These are phyloP conservation scores for Pisolithus orientalis DNA, from an alignment of 768 basidiomycete genomes.

Conservation along the genomic window DNA sequence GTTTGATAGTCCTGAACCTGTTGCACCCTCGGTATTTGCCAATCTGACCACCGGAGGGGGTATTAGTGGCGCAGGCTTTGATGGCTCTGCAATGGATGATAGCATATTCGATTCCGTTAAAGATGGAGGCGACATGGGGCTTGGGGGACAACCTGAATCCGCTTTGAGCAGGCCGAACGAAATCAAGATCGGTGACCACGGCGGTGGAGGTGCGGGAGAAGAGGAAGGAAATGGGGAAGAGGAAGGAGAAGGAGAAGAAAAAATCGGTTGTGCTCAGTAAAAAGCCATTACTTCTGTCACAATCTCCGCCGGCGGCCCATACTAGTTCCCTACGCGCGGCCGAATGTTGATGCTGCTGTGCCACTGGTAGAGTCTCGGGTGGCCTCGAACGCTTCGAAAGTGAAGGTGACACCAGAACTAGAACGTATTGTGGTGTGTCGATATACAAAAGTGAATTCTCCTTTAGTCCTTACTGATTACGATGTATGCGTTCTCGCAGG, in stretches of 20 bases:
- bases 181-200: neutral
- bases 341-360: conserved; percentile 4
- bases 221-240: conserved; percentile 8
- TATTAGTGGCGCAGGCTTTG: conserved; percentile 4
- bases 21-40: conserved; percentile 25
- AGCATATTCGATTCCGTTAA: conserved; percentile 7
- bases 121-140: conserved; percentile 9
- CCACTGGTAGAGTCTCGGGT: conserved; percentile 4
- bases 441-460: neutral
- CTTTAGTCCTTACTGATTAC: neutral
- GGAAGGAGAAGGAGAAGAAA: conserved; percentile 27
- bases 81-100: neutral
- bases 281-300: neutral
- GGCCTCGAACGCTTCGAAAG: conserved; percentile 27
- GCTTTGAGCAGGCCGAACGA: neutral
- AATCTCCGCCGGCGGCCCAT: neutral
- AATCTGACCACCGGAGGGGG: conserved; percentile 12
- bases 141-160: conserved; percentile 6
- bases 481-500: conserved; percentile 28
- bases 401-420: conserved; percentile 54
- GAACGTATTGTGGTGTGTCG: conserved; percentile 57
- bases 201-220: neutral
- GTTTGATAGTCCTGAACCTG: conserved; percentile 40
- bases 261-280: conserved; percentile 26
- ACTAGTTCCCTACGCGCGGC: neutral